A percentile compares a stretch with the other conserved stretches of the same genome.
Conservation (phyloP, 2,329 filamentous ascomycete species). For the Clonostachys chloroleuca region DNA sequence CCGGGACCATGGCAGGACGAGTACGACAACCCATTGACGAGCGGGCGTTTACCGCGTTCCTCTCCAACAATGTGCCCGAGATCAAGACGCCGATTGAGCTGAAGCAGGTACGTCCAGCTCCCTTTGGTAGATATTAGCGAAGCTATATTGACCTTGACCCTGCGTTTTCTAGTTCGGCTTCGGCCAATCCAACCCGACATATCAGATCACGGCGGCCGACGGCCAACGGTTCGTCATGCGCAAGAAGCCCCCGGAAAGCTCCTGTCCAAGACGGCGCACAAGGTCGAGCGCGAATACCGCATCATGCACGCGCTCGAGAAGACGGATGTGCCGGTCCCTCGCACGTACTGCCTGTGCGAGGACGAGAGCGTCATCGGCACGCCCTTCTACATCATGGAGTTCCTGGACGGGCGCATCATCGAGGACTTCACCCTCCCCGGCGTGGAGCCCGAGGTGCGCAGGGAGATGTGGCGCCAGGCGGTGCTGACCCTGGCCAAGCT, state of each 20-base stretch:
- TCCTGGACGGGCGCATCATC: slow-evolving; percentile 89
- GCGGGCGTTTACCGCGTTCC: slow-evolving; percentile 72
- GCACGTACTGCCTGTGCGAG: slow-evolving; percentile 79
- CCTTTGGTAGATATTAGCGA: neutral
- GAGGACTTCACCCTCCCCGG: slow-evolving; percentile 81
- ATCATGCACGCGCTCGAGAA: slow-evolving; percentile 77
- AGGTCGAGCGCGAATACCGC: slow-evolving; percentile 92
- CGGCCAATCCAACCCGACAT: slow-evolving; percentile 96
- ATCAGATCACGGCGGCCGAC: slow-evolving; percentile 74
- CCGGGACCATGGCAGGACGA: slow-evolving; percentile 68
- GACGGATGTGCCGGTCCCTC: slow-evolving; percentile 83
- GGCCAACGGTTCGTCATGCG: slow-evolving; percentile 79
- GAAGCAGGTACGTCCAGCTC: slow-evolving; percentile 65
- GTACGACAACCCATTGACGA: slow-evolving; percentile 90
- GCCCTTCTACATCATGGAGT: slow-evolving; percentile 96
- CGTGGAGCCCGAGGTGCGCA: slow-evolving; percentile 63
- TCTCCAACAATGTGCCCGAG: slow-evolving; percentile 72
- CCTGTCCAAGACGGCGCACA: slow-evolving; percentile 88
- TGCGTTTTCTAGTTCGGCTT: slow-evolving; percentile 78
- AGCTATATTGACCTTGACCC: neutral
- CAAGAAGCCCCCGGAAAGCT: slow-evolving; percentile 98
- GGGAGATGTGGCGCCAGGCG: slow-evolving; percentile 81
- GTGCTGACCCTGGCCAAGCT: slow-evolving; percentile 80
- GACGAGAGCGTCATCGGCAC: slow-evolving; percentile 78
- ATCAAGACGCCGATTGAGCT: slow-evolving; percentile 80